Conservation (phyloP, 2,329 filamentous ascomycete species). For the Botrytis tulipae region DNA sequence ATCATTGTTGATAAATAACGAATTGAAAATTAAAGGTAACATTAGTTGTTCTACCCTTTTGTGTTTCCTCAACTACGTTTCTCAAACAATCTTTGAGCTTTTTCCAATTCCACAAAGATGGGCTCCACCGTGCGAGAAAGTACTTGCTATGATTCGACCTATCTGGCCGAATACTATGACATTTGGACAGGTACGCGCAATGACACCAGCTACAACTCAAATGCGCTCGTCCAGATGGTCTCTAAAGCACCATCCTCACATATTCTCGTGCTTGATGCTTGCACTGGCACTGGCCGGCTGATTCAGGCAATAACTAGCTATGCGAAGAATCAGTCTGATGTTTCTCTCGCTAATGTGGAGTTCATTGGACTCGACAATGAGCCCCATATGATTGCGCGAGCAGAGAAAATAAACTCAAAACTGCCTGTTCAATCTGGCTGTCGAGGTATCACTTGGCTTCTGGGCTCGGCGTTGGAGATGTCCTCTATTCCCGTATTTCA, state of each 20-base stretch:
- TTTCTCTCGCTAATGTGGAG: neutral
- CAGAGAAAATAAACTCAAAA: neutral
- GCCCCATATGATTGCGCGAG: neutral
- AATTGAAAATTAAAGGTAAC: neutral
- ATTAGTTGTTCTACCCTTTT: neutral
- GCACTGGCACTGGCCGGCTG: neutral
- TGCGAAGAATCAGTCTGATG: neutral
- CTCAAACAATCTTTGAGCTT: neutral
- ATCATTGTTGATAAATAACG: neutral
- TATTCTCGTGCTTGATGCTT: neutral
- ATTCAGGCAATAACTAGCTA: neutral
- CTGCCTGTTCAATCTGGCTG: neutral
- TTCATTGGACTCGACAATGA: neutral
- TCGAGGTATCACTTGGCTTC: neutral
- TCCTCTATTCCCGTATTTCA: neutral
- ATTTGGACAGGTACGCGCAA: neutral
- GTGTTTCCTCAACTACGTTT: neutral
- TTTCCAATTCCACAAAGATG: neutral
- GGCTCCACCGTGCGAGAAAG: neutral
- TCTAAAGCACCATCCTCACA: neutral
- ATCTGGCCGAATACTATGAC: neutral
- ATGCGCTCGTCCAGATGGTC: neutral
- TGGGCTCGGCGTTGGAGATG: neutral
- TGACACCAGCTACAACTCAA: neutral
- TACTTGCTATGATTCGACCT: neutral